Evolutionary conservation across 495 filamentous ascomycete species (phyloP), one percentile per base, ranked within the genome.

Genomic region (Aspergillus saccharolyticus): DNA sequence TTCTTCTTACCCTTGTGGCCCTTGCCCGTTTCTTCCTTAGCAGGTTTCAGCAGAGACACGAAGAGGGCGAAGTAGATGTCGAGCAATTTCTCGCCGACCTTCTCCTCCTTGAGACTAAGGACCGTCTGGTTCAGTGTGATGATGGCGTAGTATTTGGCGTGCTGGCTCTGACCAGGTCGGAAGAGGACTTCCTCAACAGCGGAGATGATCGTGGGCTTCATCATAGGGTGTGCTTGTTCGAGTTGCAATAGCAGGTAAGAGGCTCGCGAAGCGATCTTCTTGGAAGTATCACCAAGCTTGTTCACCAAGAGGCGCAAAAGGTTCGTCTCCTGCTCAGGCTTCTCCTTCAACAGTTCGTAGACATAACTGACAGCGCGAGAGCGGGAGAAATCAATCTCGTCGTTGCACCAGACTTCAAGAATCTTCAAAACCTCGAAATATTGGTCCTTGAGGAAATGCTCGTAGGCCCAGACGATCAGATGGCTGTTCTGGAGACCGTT

Each of bases 61-160:
- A 98, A 97, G 9, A 92, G 66, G 22, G 83, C 81, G 63, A 98
- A 97, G 70, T 98, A 98, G 44, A 97, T 88, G 33, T 89, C 83
- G 6, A 97, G 72, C 39, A 98, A 74, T 51, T 87, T 86, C 63
- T 86, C 82, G 1, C 91, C 92, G n/a, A 95, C 81, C 28, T 84
- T 77, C 25, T 90, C 85, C 62, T 97, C 93, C 65, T 85, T 92
- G 42, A 74, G 77, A 63, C 89, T 93, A 51, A 97, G 67, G 39
- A 97, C 88, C 4, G 94, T 98, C 73, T 98, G 94, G 71, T 98
- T 98, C 42, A 98, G 72, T 2, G 94, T 96, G 65, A 96, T 97
- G 67, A 93, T 85, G 22, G 92, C 92, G 64, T 96, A 97, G 71
- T 98, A 98, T 66, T 88, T 93, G 21, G 95, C 89, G 57, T 96